These are phyloP conservation scores for Leccinum imitatum DNA, from an alignment of 768 basidiomycete species.

Conservation along the genomic window DNA sequence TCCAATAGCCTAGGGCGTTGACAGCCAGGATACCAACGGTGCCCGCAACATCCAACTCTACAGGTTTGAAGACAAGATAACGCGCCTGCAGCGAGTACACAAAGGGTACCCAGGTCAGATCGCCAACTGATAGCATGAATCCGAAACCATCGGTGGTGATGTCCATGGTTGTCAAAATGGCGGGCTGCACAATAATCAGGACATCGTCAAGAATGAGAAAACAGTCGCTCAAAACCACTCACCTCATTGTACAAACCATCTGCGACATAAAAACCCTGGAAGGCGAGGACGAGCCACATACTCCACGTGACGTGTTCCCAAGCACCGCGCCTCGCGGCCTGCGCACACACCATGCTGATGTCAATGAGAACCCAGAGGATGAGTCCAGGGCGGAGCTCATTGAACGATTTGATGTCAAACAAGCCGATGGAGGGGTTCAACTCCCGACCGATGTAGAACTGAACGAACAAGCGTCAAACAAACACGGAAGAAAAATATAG, in stretches of 20 bases:
- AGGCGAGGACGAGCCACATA: conserved; percentile 84
- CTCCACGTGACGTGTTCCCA: conserved; percentile 74
- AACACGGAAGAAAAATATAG: not conserved
- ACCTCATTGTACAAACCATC: conserved; percentile 93
- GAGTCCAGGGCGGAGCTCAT: conserved; percentile 55
- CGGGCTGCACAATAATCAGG: conserved; percentile 49
- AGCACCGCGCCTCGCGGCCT: conserved; percentile 76
- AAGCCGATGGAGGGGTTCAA: conserved; percentile 84
- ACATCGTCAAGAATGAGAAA: not conserved
- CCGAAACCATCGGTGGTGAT: conserved; percentile 98
- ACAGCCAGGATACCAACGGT: conserved; percentile 59
- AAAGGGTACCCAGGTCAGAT: conserved; percentile 93
- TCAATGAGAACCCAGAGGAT: conserved; percentile 90
- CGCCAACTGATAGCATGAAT: conserved; percentile 95
- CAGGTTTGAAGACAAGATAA: conserved; percentile 87
- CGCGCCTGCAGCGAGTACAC: conserved; percentile 92
- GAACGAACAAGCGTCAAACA: conserved; percentile 6
- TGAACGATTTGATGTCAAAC: conserved; percentile 70
- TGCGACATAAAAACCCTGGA: conserved; percentile 84
- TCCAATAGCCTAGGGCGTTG: conserved; percentile 79
- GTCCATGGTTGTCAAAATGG: conserved; percentile 94
- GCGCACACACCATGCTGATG: conserved; percentile 88
- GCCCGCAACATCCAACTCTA: conserved; percentile 64
- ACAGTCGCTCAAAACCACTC: not conserved
- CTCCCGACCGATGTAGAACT: conserved; percentile 95